Evolutionary conservation across 345 rosid species (phyloP), one percentile per base, ranked within the genome.

Genomic region (Ricinus communis): DNA sequence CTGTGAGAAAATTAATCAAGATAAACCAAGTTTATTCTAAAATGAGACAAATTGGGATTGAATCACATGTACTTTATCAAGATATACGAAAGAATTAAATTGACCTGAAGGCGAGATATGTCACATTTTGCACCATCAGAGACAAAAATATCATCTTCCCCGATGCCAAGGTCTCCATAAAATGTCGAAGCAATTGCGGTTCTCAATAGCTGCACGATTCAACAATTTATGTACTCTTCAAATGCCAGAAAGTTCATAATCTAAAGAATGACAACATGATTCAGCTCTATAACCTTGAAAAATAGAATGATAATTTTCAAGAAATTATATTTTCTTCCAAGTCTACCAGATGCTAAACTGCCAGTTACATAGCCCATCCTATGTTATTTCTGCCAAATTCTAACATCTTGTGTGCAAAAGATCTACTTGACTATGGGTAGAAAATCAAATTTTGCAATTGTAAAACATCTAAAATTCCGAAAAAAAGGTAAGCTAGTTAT

Each of bases 51-150:
- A 7, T 7, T 16, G 4, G 30, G 27, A 36, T 0, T 38, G 8
- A 51, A 63, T 15, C 21, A 24, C 30, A 69, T n/a, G 38, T 11
- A 22, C 62, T 49, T 4, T 58, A 50, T 45, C 68, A 45, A 66
- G 41, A 59, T 5, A 43, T 62, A 28, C 4, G 0, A 24, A 72
- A 64, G 2, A n/a, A 19, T 21, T 33, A 41, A 45, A 55, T 58
- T 68, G 58, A 95, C 99, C 99, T 95, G 98, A 64, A 95, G 99
- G 36, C 99, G 97, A 43, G 96, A 86, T 72, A 92, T 95, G 64
- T 95, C 97, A 76, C 97, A 90, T 74, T 95, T 92, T 67, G 99
- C 99, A 85, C 98, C 99, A 84, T 95, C 98, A 66, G 98, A 95
- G 65, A 95, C 99, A 82, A 95, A 95, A 65, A 95, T 82, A 76